These are phyloP conservation scores for Tothia fuscella DNA, from an alignment of 2,329 filamentous ascomycete genomes.

Conservation along the genomic window DNA sequence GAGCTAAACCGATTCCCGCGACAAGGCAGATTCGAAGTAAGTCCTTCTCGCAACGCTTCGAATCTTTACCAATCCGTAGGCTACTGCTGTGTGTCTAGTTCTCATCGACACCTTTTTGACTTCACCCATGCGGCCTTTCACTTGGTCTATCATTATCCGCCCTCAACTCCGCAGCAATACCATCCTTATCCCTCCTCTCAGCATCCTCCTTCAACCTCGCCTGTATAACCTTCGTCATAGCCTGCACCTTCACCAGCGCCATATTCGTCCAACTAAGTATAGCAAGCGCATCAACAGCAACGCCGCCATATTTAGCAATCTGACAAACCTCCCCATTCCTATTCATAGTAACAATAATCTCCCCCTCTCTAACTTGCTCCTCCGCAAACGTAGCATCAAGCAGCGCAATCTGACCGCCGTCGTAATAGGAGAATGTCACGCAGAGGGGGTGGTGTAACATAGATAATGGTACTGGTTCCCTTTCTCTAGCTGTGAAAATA, in stretches of 20 bases:
- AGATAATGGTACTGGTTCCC: slow-evolving; percentile 79
- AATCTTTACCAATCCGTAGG: too few species aligned
- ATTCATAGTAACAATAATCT: slow-evolving; percentile 76
- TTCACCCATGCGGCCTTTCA: too few species aligned
- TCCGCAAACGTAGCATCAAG: slow-evolving; percentile 63
- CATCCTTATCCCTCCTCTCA: slow-evolving; percentile 65
- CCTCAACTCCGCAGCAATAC: slow-evolving; percentile 66
- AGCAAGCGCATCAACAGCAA: slow-evolving; percentile 64
- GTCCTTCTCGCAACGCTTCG: too few species aligned
- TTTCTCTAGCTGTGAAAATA: slow-evolving; percentile 71
- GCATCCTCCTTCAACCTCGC: slow-evolving; percentile 63
- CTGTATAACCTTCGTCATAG: slow-evolving; percentile 64
- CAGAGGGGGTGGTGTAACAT: slow-evolving; percentile 89
- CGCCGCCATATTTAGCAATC: slow-evolving; percentile 79
- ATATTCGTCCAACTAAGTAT: slow-evolving; percentile 65
- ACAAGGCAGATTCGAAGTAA: too few species aligned
- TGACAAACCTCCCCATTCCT: slow-evolving; percentile 83
- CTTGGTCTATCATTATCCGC: slow-evolving; percentile 62
- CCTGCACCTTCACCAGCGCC: slow-evolving; percentile 68
- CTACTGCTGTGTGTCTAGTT: too few species aligned
- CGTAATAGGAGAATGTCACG: slow-evolving; percentile 77
- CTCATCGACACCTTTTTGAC: too few species aligned
- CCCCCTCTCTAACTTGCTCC: slow-evolving; percentile 62
- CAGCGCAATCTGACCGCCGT: slow-evolving; percentile 57
- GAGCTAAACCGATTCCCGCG: too few species aligned